phyloP scores from a whole-genome alignment of 1,284 basidiomycete genomes.

The Schizopora paradoxa region DNA sequence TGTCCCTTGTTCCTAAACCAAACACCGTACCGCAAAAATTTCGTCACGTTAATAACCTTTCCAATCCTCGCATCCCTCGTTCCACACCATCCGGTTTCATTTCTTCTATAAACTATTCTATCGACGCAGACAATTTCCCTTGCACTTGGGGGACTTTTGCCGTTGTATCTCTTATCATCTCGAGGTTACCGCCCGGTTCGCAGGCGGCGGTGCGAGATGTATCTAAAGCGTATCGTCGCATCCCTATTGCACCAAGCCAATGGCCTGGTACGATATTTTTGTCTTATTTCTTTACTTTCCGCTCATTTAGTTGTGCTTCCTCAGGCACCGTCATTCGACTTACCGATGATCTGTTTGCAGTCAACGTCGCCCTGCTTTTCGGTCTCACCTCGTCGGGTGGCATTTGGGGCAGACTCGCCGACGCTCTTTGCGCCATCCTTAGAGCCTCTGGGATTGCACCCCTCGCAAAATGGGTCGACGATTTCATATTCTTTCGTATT shows the following conservation, averaged over 20 bases:
- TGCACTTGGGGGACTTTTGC: conserved; percentile 30
- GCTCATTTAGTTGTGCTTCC: no score
- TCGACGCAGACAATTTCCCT: conserved; percentile 22
- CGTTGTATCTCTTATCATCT: conserved; percentile 16
- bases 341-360: conserved; percentile 2
- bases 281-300: no score
- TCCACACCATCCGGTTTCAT: no score
- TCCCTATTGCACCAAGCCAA: conserved; percentile 19
- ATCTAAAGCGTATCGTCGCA: conserved; percentile 21
- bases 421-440: conserved; percentile 14
- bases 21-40: conserved; percentile 15
- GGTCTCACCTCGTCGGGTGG: conserved; percentile 14
- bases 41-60: conserved; percentile 22
- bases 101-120: conserved; percentile 25
- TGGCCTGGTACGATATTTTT: conserved; percentile 16
- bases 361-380: conserved; percentile 2
- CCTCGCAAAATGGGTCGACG: conserved; percentile 21
- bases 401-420: conserved; percentile 17
- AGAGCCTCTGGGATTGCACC: conserved; percentile 26
- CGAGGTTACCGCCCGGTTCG: conserved; percentile 21
- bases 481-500: conserved; percentile 13
- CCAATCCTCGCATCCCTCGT: conserved; percentile 15
- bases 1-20: conserved; percentile 23
- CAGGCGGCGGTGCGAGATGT: conserved; percentile 25
- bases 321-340: no score